Evolutionary conservation across 345 rosid genomes (phyloP).

Genomic region (Anastatica hierochuntica): DNA sequence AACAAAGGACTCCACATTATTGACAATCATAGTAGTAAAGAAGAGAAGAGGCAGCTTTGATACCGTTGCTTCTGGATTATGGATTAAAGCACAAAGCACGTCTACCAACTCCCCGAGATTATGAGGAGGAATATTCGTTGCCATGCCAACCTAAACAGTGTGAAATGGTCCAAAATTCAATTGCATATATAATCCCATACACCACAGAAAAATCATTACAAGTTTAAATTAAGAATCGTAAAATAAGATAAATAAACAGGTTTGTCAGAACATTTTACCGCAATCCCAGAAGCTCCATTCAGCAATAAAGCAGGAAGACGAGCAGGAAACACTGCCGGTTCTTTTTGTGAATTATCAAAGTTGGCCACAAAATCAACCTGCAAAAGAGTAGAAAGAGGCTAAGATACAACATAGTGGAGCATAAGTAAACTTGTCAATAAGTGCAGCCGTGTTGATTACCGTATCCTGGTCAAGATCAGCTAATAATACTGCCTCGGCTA

Average conservation of each 20-base stretch:
- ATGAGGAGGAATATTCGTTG: conserved; percentile 97
- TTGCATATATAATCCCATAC: neutral
- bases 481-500: conserved; percentile 72
- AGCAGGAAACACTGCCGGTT: conserved; percentile 87
- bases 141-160: conserved; percentile 84
- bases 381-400: conserved; percentile 9
- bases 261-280: conserved; percentile 37
- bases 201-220: neutral
- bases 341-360: conserved; percentile 85
- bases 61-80: conserved; percentile 87
- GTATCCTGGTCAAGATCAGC: conserved; percentile 84
- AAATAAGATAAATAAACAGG: neutral
- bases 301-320: conserved; percentile 79
- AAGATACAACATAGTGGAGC: conserved; percentile 1
- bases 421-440: neutral
- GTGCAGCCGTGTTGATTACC: conserved; percentile 30
- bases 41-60: neutral
- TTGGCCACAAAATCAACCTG: conserved; percentile 94
- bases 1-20: neutral
- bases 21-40: conserved; percentile 10
- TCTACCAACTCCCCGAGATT: conserved; percentile 96
- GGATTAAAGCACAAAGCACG: conserved; percentile 84
- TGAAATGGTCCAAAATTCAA: neutral
- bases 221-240: neutral
- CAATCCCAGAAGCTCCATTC: conserved; percentile 98